phyloP scores from a whole-genome alignment of 805 yeast genomes.

The Yamadazyma endophytica region DNA sequence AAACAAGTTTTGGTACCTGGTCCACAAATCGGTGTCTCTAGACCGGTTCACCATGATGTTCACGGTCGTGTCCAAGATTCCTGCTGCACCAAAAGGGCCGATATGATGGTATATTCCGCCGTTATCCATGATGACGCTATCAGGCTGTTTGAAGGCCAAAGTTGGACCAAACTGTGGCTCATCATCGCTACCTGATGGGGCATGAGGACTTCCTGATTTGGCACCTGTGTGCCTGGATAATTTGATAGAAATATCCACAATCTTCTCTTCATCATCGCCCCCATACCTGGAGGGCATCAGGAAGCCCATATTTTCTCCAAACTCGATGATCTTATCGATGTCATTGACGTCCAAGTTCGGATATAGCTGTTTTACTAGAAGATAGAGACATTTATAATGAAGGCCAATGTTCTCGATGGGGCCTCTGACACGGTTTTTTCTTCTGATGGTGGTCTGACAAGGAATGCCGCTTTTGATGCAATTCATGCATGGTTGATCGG shows the following conservation, averaged over 20 bases:
- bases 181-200: background rate
- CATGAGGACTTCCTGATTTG: background rate
- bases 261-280: background rate
- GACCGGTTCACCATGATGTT: slow-evolving; percentile 4
- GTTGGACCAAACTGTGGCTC: background rate
- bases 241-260: slow-evolving; percentile 1
- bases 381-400: slow-evolving; percentile 39
- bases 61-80: slow-evolving; percentile 7
- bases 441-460: slow-evolving; percentile 11
- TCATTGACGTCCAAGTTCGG: slow-evolving; percentile 43
- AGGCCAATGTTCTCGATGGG: slow-evolving; percentile 39
- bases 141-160: no score
- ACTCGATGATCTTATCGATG: slow-evolving; percentile 30
- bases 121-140: slow-evolving; percentile 11
- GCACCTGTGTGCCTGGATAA: background rate
- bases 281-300: slow-evolving; percentile 2
- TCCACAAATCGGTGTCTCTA: slow-evolving; percentile 2
- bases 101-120: slow-evolving; percentile 12
- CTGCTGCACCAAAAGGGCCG: slow-evolving; percentile 14
- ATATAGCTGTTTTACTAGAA: slow-evolving; percentile 36
- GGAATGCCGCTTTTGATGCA: background rate
- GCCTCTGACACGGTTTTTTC: slow-evolving; percentile 39
- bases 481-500: slow-evolving; percentile 1
- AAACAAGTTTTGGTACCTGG: slow-evolving; percentile 2
- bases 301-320: slow-evolving; percentile 29